These are phyloP conservation scores for Aureobasidium sp. DNA, from an alignment of 2,329 filamentous ascomycete species.

Conservation along the genomic window DNA sequence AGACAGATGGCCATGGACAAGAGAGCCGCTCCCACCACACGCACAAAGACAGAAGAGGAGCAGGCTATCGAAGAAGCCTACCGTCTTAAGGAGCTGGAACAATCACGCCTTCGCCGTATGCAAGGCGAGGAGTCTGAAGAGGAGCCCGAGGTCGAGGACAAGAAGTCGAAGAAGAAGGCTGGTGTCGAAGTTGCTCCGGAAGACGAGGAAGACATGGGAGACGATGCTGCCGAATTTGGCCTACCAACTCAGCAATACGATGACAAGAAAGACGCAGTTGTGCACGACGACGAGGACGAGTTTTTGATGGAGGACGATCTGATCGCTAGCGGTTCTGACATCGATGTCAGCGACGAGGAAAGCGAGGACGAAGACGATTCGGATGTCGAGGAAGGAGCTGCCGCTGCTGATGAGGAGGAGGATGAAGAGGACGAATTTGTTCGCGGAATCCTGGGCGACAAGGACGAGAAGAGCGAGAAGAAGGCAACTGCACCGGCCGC, in stretches of 20 bases:
- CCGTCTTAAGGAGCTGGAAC: conserved; percentile 71
- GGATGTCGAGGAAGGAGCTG: conserved; percentile 26
- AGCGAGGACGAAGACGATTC: conserved; percentile 28
- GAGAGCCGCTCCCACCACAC: conserved; percentile 73
- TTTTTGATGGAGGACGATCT: conserved; percentile 86
- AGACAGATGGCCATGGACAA: conserved; percentile 77
- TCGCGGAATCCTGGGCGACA: conserved; percentile 32
- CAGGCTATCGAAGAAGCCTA: conserved; percentile 68
- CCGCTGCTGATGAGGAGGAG: conserved; percentile 23
- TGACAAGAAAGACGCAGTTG: conserved; percentile 40
- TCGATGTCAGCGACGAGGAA: conserved; percentile 24
- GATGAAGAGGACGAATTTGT: conserved; percentile 43
- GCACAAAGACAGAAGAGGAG: conserved; percentile 88
- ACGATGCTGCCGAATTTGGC: conserved; percentile 55
- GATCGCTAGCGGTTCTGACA: conserved; percentile 65
- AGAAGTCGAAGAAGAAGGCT: conserved; percentile 56
- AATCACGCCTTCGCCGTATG: conserved; percentile 78
- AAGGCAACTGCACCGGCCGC: conserved; percentile 29
- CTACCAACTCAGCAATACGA: conserved; percentile 49
- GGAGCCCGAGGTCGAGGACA: conserved; percentile 40
- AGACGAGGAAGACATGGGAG: conserved; percentile 33
- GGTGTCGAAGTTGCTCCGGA: conserved; percentile 30
- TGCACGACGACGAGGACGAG: conserved; percentile 88
- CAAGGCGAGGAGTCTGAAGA: conserved; percentile 69
- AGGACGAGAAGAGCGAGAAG: conserved; percentile 16